Percentiles rank a stretch among this genome's conserved stretches.
Conservation (phyloP, 176 grass and related monocot genomes). For the Oryza longistaminata region DNA sequence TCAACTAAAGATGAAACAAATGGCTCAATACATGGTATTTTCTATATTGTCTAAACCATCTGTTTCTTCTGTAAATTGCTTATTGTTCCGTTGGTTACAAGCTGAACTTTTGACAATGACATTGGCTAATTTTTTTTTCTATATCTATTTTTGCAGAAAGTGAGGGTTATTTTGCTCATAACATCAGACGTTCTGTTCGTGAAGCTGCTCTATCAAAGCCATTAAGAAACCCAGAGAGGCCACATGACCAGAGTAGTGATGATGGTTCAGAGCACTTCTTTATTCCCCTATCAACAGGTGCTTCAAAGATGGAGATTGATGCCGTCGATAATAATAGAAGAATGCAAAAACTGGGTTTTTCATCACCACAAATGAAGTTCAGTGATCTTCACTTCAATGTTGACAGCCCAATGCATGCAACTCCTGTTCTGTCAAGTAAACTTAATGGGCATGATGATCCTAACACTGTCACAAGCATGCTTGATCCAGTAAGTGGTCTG, state of each 20-base stretch:
- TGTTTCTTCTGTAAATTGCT: background rate
- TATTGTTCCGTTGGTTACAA: conserved; percentile 19
- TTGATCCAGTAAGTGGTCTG: conserved; percentile 41
- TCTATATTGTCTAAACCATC: conserved; percentile 12
- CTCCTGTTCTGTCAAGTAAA: conserved; percentile 46
- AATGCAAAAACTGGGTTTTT: conserved; percentile 59
- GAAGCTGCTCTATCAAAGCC: conserved; percentile 85
- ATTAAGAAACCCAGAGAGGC: conserved; percentile 50
- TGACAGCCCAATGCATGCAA: conserved; percentile 31
- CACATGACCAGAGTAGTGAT: conserved; percentile 57
- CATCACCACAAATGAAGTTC: conserved; percentile 40
- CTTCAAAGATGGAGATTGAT: conserved; percentile 60
- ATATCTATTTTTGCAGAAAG: conserved; percentile 55
- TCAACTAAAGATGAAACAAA: conserved; percentile 47
- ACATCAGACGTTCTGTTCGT: conserved; percentile 87
- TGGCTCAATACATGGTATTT: conserved; percentile 40
- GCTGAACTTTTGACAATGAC: conserved; percentile 17
- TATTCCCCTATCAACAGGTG: conserved; percentile 59
- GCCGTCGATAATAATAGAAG: conserved; percentile 44
- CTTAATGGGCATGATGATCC: conserved; percentile 41
- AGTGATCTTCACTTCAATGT: conserved; percentile 32
- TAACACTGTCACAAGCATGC: conserved; percentile 7
- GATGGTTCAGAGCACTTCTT: conserved; percentile 90
- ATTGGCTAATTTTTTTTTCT: conserved; percentile 24
- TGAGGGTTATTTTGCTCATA: conserved; percentile 53